Percentiles rank a stretch among this genome's conserved stretches.
phyloP scores from a whole-genome alignment of 129 eudicot species.

The Centrapalus pauciflorus region DNA sequence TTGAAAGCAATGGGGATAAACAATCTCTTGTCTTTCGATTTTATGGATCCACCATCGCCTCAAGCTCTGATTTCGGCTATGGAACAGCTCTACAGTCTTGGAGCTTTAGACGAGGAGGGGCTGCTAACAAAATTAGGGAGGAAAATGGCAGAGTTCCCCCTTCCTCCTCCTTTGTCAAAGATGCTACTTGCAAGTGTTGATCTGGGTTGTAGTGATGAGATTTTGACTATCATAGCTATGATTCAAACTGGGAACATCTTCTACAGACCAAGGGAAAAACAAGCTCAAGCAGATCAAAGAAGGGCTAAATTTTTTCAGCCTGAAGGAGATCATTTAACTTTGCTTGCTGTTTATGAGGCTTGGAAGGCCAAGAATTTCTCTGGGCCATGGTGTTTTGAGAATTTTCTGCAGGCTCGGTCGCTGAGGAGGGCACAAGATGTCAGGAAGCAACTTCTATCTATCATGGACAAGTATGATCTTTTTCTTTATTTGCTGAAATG shows the following conservation, averaged over 20 bases:
- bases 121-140: slow-evolving; percentile 77
- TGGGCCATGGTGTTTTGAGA: slow-evolving; percentile 90
- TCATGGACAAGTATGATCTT: slow-evolving; percentile 79
- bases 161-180: slow-evolving; percentile 83
- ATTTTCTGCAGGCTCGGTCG: slow-evolving; percentile 75
- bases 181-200: slow-evolving; percentile 91
- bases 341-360: slow-evolving; percentile 94
- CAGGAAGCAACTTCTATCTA: slow-evolving; percentile 75
- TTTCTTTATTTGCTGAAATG: too few species aligned
- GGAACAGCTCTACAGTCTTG: slow-evolving; percentile 78
- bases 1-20: slow-evolving; percentile 92
- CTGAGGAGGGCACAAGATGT: slow-evolving; percentile 93
- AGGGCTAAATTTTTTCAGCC: slow-evolving; percentile 88
- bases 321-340: slow-evolving; percentile 82
- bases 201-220: slow-evolving; percentile 94
- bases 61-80: slow-evolving; percentile 85
- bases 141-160: slow-evolving; percentile 88
- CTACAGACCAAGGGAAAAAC: slow-evolving; percentile 87
- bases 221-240: slow-evolving; percentile 92
- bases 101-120: slow-evolving; percentile 87
- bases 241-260: slow-evolving; percentile 83
- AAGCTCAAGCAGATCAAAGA: slow-evolving; percentile 87
- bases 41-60: slow-evolving; percentile 85
- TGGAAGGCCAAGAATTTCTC: slow-evolving; percentile 87
- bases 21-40: slow-evolving; percentile 69